Conservation (phyloP, 345 rosid species). For the Kernera saxatilis region DNA sequence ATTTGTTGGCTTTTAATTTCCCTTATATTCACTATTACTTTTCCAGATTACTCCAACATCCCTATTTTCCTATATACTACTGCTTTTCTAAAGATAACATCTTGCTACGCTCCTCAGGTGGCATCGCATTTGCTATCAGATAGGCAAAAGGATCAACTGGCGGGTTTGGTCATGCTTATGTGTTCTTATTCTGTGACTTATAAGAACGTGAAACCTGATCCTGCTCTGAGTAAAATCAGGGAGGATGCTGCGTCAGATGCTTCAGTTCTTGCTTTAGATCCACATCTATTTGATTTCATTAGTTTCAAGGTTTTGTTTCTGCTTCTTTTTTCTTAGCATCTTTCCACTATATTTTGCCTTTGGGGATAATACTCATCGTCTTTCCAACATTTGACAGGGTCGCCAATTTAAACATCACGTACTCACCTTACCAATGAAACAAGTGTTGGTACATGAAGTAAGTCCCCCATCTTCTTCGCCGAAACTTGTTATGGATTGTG, state of each 20-base stretch:
- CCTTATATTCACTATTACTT: neutral
- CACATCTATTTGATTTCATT: constrained; percentile 64
- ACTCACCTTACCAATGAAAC: constrained; percentile 74
- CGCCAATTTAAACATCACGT: constrained; percentile 46
- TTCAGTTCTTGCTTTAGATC: constrained; percentile 60
- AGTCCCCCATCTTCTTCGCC: constrained; percentile 14
- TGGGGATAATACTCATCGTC: constrained; percentile 3
- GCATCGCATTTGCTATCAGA: constrained; percentile 75
- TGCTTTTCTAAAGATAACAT: neutral
- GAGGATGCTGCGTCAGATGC: constrained; percentile 44
- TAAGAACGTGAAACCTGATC: constrained; percentile 49
- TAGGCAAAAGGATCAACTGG: constrained; percentile 61
- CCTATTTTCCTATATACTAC: neutral
- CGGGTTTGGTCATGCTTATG: constrained; percentile 63
- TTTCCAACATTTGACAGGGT: constrained; percentile 49
- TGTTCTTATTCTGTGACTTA: constrained; percentile 69
- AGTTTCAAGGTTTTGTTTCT: constrained; percentile 57
- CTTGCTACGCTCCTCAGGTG: constrained; percentile 46
- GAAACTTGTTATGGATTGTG: neutral
- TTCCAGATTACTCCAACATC: neutral
- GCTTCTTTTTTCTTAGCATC: constrained; percentile 14
- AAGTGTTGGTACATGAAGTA: constrained; percentile 84
- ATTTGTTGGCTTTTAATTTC: neutral
- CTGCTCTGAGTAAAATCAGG: constrained; percentile 35
- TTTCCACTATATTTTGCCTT: constrained; percentile 2